phyloP scores from a whole-genome alignment of 495 filamentous ascomycete species.

The Xylaria longipes region DNA sequence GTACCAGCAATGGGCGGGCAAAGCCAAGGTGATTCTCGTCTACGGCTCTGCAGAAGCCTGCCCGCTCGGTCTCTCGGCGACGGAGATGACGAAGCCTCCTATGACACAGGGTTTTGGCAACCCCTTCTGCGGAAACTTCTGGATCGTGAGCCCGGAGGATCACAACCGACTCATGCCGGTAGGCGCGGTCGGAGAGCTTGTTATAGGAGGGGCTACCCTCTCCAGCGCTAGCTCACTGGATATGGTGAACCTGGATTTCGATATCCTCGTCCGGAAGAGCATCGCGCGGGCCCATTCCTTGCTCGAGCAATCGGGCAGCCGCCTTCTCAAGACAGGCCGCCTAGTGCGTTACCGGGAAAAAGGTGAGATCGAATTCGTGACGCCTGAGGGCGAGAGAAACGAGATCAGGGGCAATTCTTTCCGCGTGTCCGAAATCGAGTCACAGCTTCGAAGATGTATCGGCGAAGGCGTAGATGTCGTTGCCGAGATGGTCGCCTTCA shows the following conservation, averaged over 20 bases:
- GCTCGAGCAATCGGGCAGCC: constrained; percentile 36
- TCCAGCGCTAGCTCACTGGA: constrained; percentile 37
- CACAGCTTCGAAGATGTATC: constrained; percentile 51
- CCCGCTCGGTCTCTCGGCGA: constrained; percentile 53
- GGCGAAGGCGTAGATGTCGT: constrained; percentile 52
- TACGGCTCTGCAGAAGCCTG: constrained; percentile 54
- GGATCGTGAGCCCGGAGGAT: constrained; percentile 57
- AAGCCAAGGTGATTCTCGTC: constrained; percentile 51
- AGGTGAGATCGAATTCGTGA: constrained; percentile 54
- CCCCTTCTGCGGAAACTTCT: constrained; percentile 51
- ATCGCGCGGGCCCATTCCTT: constrained; percentile 28
- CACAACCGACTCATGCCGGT: constrained; percentile 53
- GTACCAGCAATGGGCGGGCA: constrained; percentile 50
- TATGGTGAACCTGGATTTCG: constrained; percentile 30
- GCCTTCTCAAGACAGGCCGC: constrained; percentile 51
- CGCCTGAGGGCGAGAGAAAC: constrained; percentile 39
- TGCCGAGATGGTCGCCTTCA: constrained; percentile 52
- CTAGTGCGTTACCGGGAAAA: constrained; percentile 51
- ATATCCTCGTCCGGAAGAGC: constrained; percentile 30
- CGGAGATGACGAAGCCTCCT: constrained; percentile 45
- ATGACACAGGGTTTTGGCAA: constrained; percentile 48
- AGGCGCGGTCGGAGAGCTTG: constrained; percentile 55
- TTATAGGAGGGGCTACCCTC: constrained; percentile 54
- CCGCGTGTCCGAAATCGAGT: constrained; percentile 50
- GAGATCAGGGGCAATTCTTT: constrained; percentile 42